phyloP scores from a whole-genome alignment of 2,329 filamentous ascomycete genomes.

The Phialocephala subalpina region DNA sequence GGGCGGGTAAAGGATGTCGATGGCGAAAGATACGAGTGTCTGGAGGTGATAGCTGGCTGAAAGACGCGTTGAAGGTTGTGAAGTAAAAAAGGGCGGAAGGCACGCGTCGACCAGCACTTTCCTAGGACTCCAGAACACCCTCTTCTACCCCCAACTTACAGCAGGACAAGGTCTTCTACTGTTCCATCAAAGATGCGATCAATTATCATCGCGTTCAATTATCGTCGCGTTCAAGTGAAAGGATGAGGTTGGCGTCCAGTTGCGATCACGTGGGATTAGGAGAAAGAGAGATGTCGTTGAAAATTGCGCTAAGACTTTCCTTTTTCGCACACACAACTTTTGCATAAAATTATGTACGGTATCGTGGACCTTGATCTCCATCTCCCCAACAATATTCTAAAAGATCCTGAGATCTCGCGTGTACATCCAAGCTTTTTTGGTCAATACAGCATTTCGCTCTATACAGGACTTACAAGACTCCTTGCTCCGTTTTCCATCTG shows the following conservation, averaged over 20 bases:
- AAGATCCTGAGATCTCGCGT: neutral
- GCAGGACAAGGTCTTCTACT: neutral
- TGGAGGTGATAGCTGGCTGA: neutral
- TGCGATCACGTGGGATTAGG: neutral
- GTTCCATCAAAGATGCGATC: neutral
- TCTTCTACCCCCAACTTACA: neutral
- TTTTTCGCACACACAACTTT: neutral
- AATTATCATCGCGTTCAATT: neutral
- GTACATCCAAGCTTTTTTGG: too few species aligned
- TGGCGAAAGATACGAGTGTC: neutral
- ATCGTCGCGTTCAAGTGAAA: conserved; percentile 2
- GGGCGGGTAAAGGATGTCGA: neutral
- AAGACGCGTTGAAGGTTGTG: neutral
- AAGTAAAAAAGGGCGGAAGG: neutral
- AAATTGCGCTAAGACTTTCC: neutral
- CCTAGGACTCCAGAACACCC: neutral
- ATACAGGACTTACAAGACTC: neutral
- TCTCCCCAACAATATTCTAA: neutral
- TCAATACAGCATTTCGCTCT: neutral
- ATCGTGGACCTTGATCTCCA: neutral
- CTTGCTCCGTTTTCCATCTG: neutral
- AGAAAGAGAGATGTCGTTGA: neutral
- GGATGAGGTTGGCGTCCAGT: neutral
- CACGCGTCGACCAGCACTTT: neutral
- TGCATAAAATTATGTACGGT: neutral